Evolutionary conservation across 208 protist species (phyloP).

Genomic region (Leptomonas seymouri): DNA sequence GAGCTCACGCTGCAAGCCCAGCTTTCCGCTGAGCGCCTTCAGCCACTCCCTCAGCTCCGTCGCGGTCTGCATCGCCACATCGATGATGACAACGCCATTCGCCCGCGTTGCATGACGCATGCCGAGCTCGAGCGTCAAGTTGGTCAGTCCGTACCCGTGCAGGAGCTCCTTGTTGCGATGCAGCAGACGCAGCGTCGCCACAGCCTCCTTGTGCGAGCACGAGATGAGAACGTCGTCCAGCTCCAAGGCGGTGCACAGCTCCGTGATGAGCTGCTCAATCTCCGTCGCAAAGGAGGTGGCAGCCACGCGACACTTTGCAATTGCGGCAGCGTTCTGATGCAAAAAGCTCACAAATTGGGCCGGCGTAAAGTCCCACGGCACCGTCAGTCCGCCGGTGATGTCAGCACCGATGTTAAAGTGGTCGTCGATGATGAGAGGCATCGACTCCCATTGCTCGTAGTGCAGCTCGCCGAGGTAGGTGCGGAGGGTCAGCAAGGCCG

Average conservation of each 20-base stretch:
- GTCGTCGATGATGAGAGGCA: constrained; percentile 85
- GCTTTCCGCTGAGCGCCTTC: constrained; percentile 65
- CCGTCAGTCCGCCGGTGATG: constrained; percentile 73
- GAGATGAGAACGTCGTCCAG: constrained; percentile 92
- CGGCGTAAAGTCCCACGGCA: constrained; percentile 90
- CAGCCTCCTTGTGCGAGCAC: constrained; percentile 78
- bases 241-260: constrained; percentile 71
- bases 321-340: constrained; percentile 68
- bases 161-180: constrained; percentile 80
- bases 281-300: constrained; percentile 56
- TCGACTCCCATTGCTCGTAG: constrained; percentile 89
- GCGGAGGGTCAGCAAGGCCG: constrained; percentile 86
- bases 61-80: constrained; percentile 40
- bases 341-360: constrained; percentile 85
- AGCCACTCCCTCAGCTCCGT: constrained; percentile 75
- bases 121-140: constrained; percentile 85
- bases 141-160: constrained; percentile 66
- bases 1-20: constrained; percentile 80
- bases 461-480: constrained; percentile 78
- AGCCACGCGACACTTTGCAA: constrained; percentile 52
- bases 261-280: constrained; percentile 83
- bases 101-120: constrained; percentile 75
- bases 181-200: constrained; percentile 66
- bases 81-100: constrained; percentile 90
- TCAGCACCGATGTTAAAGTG: constrained; percentile 77